Evolutionary conservation across 345 rosid species (phyloP), one percentile per base, ranked within the genome.

Genomic region (Kernera saxatilis): DNA sequence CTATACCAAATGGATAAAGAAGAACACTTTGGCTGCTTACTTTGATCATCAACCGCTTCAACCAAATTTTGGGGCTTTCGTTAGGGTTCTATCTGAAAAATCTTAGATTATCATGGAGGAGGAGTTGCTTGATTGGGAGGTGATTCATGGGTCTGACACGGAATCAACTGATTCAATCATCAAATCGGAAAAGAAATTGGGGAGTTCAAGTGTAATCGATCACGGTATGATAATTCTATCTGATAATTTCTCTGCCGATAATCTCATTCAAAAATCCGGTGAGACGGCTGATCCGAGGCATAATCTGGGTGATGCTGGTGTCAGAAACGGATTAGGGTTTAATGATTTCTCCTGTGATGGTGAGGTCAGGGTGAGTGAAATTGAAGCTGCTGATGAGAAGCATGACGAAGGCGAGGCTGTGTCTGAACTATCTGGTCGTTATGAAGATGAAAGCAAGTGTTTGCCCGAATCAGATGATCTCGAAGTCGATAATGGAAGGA

Each of bases 71-170:
- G 18, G 45, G 52, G 45, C 22, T 55, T 6, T n/a, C 19, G 11
- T 53, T 67, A 68, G 72, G 63, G 23, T 39, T 36, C 40, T 36
- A 40, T 54, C 18, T 40, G 40, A 43, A 26, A 17, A 44, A 25
- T 37, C 36, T 25, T 62, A 1, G 30, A 22, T 69, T 3, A 22
- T 32, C 35, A 71, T 71, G 75, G 83, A 69, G 5, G 75, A 53
- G 3, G 93, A 84, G n/a, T 81, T 89, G 32, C 79, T 81, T 3
- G 96, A 90, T 77, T 93, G 98, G 98, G 98, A 93, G 66, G 25
- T 90, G 18, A 78, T 90, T 44, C 86, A 70, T 54, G 75, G 66
- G 36, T 80, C 91, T 25, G 88, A 86, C 50, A 51, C 87, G 0
- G 87, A 43, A 63, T 71, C 69, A 14, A 69, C 84, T 2, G 86